Conservation (phyloP, 2,329 filamentous ascomycete species). For the Hypomyces rosellus region DNA sequence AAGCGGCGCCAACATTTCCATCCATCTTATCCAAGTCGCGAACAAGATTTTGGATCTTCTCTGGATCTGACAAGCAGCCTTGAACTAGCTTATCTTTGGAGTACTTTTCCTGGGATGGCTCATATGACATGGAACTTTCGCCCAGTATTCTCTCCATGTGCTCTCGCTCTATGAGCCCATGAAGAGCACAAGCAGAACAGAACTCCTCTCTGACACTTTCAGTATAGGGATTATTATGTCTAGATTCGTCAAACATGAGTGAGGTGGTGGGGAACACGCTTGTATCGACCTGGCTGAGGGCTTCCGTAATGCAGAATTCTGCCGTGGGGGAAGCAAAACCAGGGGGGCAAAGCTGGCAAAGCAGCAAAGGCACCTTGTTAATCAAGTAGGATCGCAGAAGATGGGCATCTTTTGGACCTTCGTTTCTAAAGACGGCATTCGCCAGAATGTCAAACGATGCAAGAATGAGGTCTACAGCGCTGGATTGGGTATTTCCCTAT, state of each 20-base stretch:
- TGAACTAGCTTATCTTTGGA: constrained; percentile 71
- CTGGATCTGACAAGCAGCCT: constrained; percentile 70
- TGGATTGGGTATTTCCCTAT: constrained; percentile 68
- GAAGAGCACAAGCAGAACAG: constrained; percentile 81
- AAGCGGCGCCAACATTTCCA: constrained; percentile 83
- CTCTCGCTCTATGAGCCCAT: constrained; percentile 72
- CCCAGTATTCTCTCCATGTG: constrained; percentile 76
- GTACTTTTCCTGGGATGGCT: constrained; percentile 68
- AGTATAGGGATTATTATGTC: constrained; percentile 50
- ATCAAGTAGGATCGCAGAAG: constrained; percentile 82
- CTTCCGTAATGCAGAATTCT: constrained; percentile 63
- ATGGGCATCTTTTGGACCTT: constrained; percentile 55
- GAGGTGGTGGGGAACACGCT: constrained; percentile 61
- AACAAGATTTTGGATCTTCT: constrained; percentile 68
- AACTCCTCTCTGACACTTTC: constrained; percentile 65
- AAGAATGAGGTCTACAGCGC: constrained; percentile 76
- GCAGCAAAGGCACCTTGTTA: constrained; percentile 53
- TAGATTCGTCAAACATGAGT: constrained; percentile 54
- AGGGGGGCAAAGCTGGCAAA: constrained; percentile 52
- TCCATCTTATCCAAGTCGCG: constrained; percentile 83
- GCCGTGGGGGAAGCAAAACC: constrained; percentile 67
- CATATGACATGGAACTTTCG: constrained; percentile 73
- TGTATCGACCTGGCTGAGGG: constrained; percentile 75
- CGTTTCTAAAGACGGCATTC: constrained; percentile 69
- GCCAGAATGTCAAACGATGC: constrained; percentile 86